Evolutionary conservation across 1,139 yeast genomes (phyloP), one percentile per base, ranked within the genome.

Genomic region (Taphrina pruni): DNA sequence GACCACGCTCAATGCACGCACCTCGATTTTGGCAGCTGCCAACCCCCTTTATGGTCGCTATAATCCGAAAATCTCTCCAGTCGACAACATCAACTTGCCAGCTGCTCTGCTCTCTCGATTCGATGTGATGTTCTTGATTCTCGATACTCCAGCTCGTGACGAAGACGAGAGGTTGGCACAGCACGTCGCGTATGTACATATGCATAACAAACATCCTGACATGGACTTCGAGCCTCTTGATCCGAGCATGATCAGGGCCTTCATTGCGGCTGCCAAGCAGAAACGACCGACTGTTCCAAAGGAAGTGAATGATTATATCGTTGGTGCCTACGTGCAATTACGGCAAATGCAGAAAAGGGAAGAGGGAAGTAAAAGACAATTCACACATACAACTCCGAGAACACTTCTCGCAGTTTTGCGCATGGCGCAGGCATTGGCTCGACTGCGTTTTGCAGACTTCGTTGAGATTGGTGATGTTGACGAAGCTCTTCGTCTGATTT

Each of bases 21-120:
- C 99, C 0, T 92, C 98, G 0, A 90, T 95, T 71, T 80, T 95
- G 72, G 99, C 99, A 0, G 99, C 99, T 46, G 99, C 99, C 7
- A 95, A 95, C 81, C 99, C 99, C 17, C 81, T 94, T 50, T 93
- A 90, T 78, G 99, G 99, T 71, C 86, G 99, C 73, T 95, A 95
- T 79, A 94, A 95, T 79, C 90, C 97, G 56, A 85, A 86, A 73
- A 80, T 94, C 69, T 89, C 97, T 4, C 98, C 99, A 2, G 89
- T 92, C 73, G 97, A 94, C 75, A 95, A 95, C 79, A 94, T 95
- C 78, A 94, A 95, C 77, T 83, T 95, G 70, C 99, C 99, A 14
- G 98, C 99, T 0, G 99, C 99, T 0, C 83, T 95, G 74, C 82
- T 95, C 70, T 94, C 99, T 41, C 88, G 99, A 81, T 95, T 95